Conservation (phyloP, 805 yeast species). For the Metschnikowia continentalis region DNA sequence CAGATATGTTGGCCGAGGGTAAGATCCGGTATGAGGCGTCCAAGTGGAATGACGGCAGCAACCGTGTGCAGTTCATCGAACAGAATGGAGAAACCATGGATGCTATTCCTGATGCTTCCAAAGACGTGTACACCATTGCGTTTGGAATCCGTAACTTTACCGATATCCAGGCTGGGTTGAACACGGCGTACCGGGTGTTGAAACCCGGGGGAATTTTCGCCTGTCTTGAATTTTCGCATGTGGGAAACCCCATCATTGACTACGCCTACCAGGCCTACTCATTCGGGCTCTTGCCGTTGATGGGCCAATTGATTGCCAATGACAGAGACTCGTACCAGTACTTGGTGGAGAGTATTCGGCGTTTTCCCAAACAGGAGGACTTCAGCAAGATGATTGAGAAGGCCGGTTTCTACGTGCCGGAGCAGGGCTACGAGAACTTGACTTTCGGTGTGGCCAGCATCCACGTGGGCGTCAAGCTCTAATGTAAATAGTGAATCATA, state of each 20-base stretch:
- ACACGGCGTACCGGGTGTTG: constrained; percentile 92
- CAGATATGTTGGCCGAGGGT: constrained; percentile 95
- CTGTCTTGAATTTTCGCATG: constrained; percentile 92
- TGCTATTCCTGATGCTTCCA: constrained; percentile 76
- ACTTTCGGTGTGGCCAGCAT: constrained; percentile 95
- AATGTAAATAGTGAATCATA: constrained; percentile 13
- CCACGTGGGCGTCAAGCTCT: constrained; percentile 90
- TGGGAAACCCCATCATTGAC: constrained; percentile 72
- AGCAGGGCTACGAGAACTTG: constrained; percentile 88
- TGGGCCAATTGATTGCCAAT: constrained; percentile 94
- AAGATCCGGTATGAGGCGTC: constrained; percentile 63
- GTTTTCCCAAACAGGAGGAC: constrained; percentile 88
- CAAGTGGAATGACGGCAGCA: constrained; percentile 52
- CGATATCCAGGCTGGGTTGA: constrained; percentile 85
- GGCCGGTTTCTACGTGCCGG: constrained; percentile 87
- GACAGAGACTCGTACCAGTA: constrained; percentile 96
- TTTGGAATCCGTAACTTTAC: constrained; percentile 98
- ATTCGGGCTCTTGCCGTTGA: constrained; percentile 78
- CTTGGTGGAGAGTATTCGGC: constrained; percentile 87
- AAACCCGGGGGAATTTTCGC: constrained; percentile 98
- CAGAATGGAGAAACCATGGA: constrained; percentile 93
- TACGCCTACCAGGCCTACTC: constrained; percentile 83
- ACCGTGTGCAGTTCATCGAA: constrained; percentile 74
- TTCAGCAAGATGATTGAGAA: constrained; percentile 88
- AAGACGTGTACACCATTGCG: constrained; percentile 93